Conservation (phyloP, 495 filamentous ascomycete genomes). For the Bryoglossum gracile region DNA sequence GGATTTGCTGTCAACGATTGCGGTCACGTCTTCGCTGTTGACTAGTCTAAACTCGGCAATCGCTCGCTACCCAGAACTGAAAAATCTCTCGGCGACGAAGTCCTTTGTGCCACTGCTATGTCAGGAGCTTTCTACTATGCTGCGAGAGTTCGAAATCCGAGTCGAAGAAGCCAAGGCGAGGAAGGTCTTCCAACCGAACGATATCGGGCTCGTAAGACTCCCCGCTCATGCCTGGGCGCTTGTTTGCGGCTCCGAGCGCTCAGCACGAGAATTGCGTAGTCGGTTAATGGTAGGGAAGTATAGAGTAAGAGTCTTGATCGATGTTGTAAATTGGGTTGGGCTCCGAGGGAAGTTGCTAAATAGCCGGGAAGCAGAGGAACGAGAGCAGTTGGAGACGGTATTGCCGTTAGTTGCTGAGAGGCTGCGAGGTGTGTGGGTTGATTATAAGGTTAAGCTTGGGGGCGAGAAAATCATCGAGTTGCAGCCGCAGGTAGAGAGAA, state of each 20-base stretch:
- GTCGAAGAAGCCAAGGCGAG: conserved; percentile 5
- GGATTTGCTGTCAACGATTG: conserved; percentile 5
- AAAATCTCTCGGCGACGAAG: not conserved
- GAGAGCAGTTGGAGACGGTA: conserved; percentile 1
- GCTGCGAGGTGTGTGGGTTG: conserved; percentile 9
- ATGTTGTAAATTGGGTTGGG: conserved; percentile 9
- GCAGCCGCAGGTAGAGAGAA: not conserved
- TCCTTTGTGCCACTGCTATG: conserved; percentile 10
- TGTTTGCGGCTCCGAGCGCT: conserved; percentile 1
- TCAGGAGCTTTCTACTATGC: conserved; percentile 6
- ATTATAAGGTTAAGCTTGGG: too few relatives aligned
- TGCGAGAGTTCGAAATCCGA: not conserved
- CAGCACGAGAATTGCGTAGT: conserved; percentile 2
- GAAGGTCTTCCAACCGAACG: conserved; percentile 13
- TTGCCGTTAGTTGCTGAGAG: conserved; percentile 16
- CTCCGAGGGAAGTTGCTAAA: not conserved
- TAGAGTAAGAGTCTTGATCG: conserved; percentile 14
- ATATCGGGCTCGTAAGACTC: conserved; percentile 8
- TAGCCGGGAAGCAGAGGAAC: not conserved
- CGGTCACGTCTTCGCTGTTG: conserved; percentile 7
- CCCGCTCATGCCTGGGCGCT: conserved; percentile 7
- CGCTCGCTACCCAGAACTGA: not conserved
- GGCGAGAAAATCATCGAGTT: not conserved
- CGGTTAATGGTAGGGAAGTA: conserved; percentile 16
- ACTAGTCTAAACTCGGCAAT: conserved; percentile 1